Conservation (phyloP, 768 basidiomycete genomes). For the Macrolepiota albuminosa region DNA sequence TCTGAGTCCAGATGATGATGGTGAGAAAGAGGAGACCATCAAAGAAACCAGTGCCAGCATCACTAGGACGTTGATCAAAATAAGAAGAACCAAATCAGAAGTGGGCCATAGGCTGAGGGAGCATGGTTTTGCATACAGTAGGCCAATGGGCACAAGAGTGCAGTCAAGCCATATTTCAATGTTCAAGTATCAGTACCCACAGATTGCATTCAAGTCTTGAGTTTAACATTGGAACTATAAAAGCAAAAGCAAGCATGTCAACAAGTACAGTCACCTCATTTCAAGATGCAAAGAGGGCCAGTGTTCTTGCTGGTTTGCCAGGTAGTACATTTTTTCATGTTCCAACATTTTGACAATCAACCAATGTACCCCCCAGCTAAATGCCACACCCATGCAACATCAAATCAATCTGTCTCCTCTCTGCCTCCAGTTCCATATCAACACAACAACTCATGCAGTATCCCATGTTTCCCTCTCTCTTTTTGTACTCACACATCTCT, state of each 20-base stretch:
- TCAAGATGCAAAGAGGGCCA: constrained; percentile 36
- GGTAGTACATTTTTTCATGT: constrained; percentile 4
- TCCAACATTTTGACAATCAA: neutral
- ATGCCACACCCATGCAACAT: constrained; percentile 24
- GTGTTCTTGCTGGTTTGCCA: neutral
- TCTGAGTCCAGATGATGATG: constrained; percentile 24
- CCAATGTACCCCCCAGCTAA: neutral
- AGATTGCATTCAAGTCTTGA: constrained; percentile 32
- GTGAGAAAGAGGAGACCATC: constrained; percentile 16
- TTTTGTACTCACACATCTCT: neutral
- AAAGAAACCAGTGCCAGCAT: constrained; percentile 16
- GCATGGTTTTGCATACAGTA: constrained; percentile 4
- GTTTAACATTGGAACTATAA: constrained; percentile 21
- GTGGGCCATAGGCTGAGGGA: constrained; percentile 28
- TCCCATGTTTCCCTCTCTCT: neutral
- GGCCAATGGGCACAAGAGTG: constrained; percentile 17
- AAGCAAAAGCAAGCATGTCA: constrained; percentile 49
- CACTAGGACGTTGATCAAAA: constrained; percentile 15
- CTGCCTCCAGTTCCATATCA: neutral
- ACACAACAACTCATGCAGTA: neutral
- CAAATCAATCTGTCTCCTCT: constrained; percentile 21
- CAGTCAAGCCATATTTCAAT: constrained; percentile 22
- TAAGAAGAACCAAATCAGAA: constrained; percentile 27
- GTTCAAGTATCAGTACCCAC: constrained; percentile 2
- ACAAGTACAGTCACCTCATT: constrained; percentile 52